phyloP scores from a whole-genome alignment of 371 early-diverging fungal genomes.

The Rhizopus microsporus region DNA sequence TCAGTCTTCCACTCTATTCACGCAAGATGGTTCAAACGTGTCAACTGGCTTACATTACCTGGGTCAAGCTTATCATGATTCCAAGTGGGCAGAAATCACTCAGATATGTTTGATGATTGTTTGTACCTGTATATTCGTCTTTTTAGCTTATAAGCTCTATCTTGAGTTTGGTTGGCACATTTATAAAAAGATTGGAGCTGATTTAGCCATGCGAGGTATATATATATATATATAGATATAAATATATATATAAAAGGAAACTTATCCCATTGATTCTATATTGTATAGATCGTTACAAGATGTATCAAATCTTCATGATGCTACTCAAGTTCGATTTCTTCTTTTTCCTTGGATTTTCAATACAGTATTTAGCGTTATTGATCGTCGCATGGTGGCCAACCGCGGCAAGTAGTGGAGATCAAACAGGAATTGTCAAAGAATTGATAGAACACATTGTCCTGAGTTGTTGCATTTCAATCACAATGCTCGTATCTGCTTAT shows the following conservation, averaged over 20 bases:
- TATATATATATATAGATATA: conserved; percentile 13
- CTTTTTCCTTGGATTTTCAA: conserved; percentile 82
- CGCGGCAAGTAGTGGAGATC: conserved; percentile 52
- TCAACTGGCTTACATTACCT: conserved; percentile 24
- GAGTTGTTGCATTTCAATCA: conserved; percentile 71
- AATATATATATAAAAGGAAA: not conserved
- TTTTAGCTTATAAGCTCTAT: conserved; percentile 50
- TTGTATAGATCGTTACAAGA: conserved; percentile 70
- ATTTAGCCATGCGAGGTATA: conserved; percentile 80
- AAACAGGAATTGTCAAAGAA: conserved; percentile 41
- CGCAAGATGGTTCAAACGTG: conserved; percentile 21
- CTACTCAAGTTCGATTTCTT: conserved; percentile 88
- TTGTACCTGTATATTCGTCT: conserved; percentile 33
- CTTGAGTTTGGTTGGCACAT: conserved; percentile 79
- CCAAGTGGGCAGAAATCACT: conserved; percentile 49
- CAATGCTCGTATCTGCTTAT: conserved; percentile 71
- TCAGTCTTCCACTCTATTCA: conserved; percentile 45
- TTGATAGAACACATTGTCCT: conserved; percentile 68
- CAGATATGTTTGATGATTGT: conserved; percentile 46
- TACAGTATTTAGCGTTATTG: conserved; percentile 82
- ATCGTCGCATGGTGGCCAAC: conserved; percentile 58
- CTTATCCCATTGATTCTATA: not conserved
- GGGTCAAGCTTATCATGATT: conserved; percentile 37
- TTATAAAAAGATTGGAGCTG: conserved; percentile 93
- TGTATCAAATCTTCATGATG: conserved; percentile 87